Conservation (phyloP, 2,329 filamentous ascomycete species). For the Remersonia thermophila region DNA sequence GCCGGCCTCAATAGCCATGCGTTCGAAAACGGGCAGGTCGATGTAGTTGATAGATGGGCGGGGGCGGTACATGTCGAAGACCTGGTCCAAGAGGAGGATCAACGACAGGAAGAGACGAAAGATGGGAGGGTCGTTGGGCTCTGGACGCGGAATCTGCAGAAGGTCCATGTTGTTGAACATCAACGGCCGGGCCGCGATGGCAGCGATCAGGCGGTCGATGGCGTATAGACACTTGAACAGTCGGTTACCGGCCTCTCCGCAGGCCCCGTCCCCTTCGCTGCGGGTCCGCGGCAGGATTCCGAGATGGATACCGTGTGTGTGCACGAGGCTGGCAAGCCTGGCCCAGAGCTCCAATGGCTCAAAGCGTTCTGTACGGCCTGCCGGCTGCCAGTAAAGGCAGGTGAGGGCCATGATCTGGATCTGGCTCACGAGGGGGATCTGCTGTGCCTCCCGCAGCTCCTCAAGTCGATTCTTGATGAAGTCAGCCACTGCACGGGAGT, state of each 20-base stretch:
- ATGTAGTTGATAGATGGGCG: conserved; percentile 35
- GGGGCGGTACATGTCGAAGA: conserved; percentile 49
- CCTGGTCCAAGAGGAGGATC: conserved; percentile 42
- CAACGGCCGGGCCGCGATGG: conserved; percentile 47
- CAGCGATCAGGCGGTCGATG: conserved; percentile 45
- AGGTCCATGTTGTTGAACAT: conserved; percentile 50
- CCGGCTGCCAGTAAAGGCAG: conserved; percentile 15
- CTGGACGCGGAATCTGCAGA: conserved; percentile 39
- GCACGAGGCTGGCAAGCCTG: conserved; percentile 10
- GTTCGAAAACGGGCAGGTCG: conserved; percentile 44
- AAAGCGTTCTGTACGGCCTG: conserved; percentile 8
- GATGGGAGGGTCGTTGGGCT: conserved; percentile 37
- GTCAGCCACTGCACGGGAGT: conserved; percentile 10
- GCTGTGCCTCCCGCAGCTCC: conserved; percentile 8
- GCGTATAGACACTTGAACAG: conserved; percentile 25
- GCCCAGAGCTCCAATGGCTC: conserved; percentile 11
- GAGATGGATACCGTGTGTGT: conserved; percentile 15
- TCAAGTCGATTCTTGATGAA: conserved; percentile 14
- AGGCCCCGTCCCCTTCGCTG: neutral
- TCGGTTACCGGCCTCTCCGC: neutral
- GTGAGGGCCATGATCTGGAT: conserved; percentile 14
- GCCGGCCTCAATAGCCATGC: conserved; percentile 42
- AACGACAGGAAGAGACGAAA: conserved; percentile 47
- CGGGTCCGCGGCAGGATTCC: conserved; percentile 7
- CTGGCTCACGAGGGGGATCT: conserved; percentile 8